Evolutionary conservation across 139 green algal genomes (phyloP).

Genomic region (Chlamydomonas applanata): DNA sequence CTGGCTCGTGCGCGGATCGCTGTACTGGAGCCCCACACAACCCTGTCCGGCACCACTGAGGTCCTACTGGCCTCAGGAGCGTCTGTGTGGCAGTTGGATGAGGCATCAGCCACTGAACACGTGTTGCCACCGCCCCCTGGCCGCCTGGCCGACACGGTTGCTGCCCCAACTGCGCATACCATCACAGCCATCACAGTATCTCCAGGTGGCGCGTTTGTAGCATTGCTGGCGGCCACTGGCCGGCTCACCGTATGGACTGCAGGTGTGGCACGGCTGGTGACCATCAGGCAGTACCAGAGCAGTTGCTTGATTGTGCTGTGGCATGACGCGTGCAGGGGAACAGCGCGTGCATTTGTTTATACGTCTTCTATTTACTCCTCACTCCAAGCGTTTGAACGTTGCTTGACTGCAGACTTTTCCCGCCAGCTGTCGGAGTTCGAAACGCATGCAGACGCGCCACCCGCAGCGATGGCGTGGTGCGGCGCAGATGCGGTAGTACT

Average conservation of each 20-base stretch:
- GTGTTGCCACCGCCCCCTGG: background rate
- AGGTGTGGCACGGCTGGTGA: conserved; percentile 26
- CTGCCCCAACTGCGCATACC: conserved; percentile 9
- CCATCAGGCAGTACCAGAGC: background rate
- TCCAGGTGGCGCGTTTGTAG: conserved; percentile 68
- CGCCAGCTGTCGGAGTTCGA: conserved; percentile 69
- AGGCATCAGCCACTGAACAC: conserved; percentile 29
- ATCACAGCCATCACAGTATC: conserved; percentile 51
- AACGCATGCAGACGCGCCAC: conserved; percentile 48
- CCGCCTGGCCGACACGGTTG: background rate
- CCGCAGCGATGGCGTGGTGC: conserved; percentile 78
- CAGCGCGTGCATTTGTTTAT: background rate
- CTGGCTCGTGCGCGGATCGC: conserved; percentile 45
- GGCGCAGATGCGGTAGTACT: conserved; percentile 78
- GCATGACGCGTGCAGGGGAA: background rate
- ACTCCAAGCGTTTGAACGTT: background rate
- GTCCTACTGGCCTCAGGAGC: conserved; percentile 48
- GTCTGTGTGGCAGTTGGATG: conserved; percentile 57
- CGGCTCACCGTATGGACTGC: conserved; percentile 40
- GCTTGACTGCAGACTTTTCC: conserved; percentile 57
- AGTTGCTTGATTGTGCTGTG: background rate
- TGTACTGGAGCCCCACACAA: conserved; percentile 59
- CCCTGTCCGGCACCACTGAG: conserved; percentile 55
- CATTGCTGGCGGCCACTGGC: conserved; percentile 52
- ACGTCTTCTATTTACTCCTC: background rate